Base-by-base conservation (phyloP, 2,329 filamentous ascomycete genomes). In the Endoconidiophora laricicola region DNA sequence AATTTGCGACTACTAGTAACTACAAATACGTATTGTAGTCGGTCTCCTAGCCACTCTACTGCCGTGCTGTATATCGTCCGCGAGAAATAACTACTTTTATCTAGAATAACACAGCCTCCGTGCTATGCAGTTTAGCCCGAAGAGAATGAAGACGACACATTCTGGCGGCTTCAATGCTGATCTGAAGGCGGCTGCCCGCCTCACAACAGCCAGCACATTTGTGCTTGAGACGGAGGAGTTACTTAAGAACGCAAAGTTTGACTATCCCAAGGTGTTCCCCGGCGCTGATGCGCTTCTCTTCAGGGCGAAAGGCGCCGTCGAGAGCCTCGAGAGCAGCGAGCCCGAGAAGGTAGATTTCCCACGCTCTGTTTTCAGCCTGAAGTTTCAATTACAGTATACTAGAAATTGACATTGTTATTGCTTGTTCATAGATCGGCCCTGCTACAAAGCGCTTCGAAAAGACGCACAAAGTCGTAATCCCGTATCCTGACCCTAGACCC, bases 401-500 rank as follows among this genome's bases (percentile, higher is more conserved):
- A 6, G 4, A 44, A n/a, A 44, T 42, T 3, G 50, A 12, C 9
- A 33, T 10, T 7, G n/a, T 44, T 18, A 22, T 29, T n/a, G 22
- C 45, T 48, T 53, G 36, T 37, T 0, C 4, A 4, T 56, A 86
- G 82, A 73, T 91, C 48, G 57, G 65, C 33, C 78, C 91, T 57
- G 86, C 85, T 6, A 70, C 69, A 0, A 69, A 79, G 60, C 76
- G 73, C 54, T 73, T 85, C 58, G 77, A 83, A 57, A 81, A 79
- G 62, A 71, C 72, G 39, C 71, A 79, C 59, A 77, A 76, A 45
- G 72, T 94, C 52, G 64, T 69, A n/a, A 74, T 94, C 44, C 91
- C 91, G 0, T 95, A 86, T 60, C 86, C 90, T 14, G 72, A 81
- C n/a, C 87, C 87, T 16, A 78, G 72, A 46, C 88, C 90, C 1